Evolutionary conservation across 1,139 yeast species (phyloP), one percentile per base, ranked within the genome.

Genomic region (Candida sp.): DNA sequence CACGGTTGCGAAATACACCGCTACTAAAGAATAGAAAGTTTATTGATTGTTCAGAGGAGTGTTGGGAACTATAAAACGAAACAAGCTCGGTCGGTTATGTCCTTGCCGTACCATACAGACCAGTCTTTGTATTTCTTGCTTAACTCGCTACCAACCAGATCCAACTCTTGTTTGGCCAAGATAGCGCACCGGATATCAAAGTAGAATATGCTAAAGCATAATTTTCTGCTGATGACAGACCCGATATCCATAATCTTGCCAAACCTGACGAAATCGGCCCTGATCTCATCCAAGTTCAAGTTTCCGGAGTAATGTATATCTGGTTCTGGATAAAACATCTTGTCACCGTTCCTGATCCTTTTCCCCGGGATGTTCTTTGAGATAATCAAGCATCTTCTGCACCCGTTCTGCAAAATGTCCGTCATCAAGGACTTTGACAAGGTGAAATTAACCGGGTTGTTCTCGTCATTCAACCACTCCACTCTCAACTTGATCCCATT

Each of bases 91-190:
- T 88, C 94, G 5, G 90, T 76, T 1, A 83, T 81, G 63, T 90
- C 96, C 48, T 77, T 79, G 0, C 89, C 91, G 61, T 83, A 90
- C 80, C 84, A 78, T 3, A 87, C 68, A 8, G 73, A 67, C 96
- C 96, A 90, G 6, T 72, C 80, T 7, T 66, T 66, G 59, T 85
- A 89, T 57, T 77, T 82, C n/a, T 58, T 58, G 49, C 72, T 60
- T 55, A 86, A 59, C n/a, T 55, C 57, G 3, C 82, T 70, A 1
- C 73, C 73, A 4, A 53, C 54, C 5, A 61, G 58, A 44, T 70
- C 73, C 50, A 73, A 65, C 26, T 78, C 79, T 39, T 68, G 69
- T 66, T 85, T 86, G 3, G 89, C 91, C n/a, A 66, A 62, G 30
- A 89, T 81, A 0, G 96, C 91, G 17, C 86, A 72, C 45, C 80